phyloP scores from a whole-genome alignment of 345 rosid genomes.

The Acer negundo region DNA sequence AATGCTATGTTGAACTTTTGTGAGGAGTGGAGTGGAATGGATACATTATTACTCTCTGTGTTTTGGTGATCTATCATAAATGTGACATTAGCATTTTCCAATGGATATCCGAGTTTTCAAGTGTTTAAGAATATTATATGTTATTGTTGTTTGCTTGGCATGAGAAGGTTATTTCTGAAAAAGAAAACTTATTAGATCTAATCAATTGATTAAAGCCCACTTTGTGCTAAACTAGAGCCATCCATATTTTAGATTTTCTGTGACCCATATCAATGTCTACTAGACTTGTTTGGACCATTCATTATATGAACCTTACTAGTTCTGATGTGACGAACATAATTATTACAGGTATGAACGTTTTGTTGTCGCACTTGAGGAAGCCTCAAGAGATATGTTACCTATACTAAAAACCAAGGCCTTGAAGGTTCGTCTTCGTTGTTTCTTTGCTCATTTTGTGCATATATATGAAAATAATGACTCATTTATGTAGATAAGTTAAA shows the following conservation, averaged over 20 bases:
- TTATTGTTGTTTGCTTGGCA: not conserved
- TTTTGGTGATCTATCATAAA: too few species aligned
- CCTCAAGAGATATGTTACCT: constrained; percentile 89
- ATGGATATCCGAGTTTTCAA: too few species aligned
- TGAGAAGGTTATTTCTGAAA: not conserved
- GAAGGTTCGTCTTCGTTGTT: constrained; percentile 51
- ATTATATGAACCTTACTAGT: not conserved
- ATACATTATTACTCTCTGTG: not conserved
- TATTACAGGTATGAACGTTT: constrained; percentile 77
- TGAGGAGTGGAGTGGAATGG: not conserved
- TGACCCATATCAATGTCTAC: not conserved
- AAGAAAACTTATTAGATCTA: not conserved
- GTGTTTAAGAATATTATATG: too few species aligned
- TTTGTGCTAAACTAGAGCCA: not conserved
- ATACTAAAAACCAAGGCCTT: constrained; percentile 82
- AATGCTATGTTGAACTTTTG: not conserved
- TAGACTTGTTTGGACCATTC: not conserved
- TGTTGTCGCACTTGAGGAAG: constrained; percentile 83
- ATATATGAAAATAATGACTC: not conserved
- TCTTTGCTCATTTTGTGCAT: not conserved
- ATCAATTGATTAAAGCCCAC: not conserved
- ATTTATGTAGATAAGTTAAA: not conserved
- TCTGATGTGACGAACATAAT: not conserved
- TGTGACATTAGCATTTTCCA: too few species aligned
- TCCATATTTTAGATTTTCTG: not conserved